phyloP scores from a whole-genome alignment of 306 rosid genomes.

The Acacia confusa region DNA sequence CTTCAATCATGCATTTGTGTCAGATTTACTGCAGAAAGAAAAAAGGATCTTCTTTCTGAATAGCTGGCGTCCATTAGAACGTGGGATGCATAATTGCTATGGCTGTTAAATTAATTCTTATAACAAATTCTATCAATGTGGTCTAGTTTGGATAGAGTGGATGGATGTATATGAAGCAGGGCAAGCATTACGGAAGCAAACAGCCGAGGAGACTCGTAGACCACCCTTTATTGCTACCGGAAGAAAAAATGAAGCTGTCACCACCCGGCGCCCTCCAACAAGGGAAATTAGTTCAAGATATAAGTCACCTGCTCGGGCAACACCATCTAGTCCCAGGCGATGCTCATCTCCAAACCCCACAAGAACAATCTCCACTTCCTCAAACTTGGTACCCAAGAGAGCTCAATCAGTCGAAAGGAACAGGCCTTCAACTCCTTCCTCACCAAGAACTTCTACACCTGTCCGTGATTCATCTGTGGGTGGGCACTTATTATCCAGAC shows the following conservation, averaged over 20 bases:
- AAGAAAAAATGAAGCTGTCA: constrained; percentile 64
- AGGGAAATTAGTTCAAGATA: constrained; percentile 73
- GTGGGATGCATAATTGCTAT: constrained; percentile 41
- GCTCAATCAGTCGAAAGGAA: constrained; percentile 68
- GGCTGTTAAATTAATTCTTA: constrained; percentile 35
- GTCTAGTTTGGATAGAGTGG: constrained; percentile 63
- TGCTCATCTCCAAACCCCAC: constrained; percentile 68
- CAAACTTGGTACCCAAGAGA: constrained; percentile 57
- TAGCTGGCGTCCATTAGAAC: constrained; percentile 37
- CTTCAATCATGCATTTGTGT: constrained; percentile 45
- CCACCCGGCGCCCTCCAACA: constrained; percentile 49
- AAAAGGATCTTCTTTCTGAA: constrained; percentile 46
- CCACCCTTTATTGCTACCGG: constrained; percentile 64
- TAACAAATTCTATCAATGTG: constrained; percentile 57
- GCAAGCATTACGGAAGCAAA: constrained; percentile 52
- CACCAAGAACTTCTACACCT: constrained; percentile 71
- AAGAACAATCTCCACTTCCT: constrained; percentile 48
- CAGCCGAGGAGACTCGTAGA: constrained; percentile 50
- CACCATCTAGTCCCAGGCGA: constrained; percentile 48
- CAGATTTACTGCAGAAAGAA: constrained; percentile 54
- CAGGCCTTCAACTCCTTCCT: constrained; percentile 76
- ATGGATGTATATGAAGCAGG: constrained; percentile 81
- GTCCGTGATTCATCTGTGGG: constrained; percentile 59
- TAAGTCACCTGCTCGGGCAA: constrained; percentile 58
- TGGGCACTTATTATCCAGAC: constrained; percentile 44